A percentile compares a stretch with the other conserved stretches of the same genome.
Conservation (phyloP, 2,329 filamentous ascomycete genomes). For the Aspergillus pseudoterreus region DNA sequence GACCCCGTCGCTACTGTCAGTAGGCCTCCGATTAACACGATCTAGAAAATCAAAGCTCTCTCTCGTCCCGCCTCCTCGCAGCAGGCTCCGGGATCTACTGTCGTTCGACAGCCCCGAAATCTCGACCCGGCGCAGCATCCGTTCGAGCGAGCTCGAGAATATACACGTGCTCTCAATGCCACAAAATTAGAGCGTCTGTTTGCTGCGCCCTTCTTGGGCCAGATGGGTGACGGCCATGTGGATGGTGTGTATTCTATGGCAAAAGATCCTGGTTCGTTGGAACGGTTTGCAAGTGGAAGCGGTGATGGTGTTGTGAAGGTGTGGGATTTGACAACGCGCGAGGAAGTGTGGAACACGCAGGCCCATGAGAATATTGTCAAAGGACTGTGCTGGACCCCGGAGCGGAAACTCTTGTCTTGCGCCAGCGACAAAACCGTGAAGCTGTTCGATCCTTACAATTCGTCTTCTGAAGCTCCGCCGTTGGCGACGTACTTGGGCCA, state of each 20-base stretch:
- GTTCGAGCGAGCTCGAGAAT: constrained; percentile 86
- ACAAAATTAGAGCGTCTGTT: constrained; percentile 95
- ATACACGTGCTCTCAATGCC: constrained; percentile 73
- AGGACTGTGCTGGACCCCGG: constrained; percentile 81
- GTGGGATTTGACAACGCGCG: constrained; percentile 72
- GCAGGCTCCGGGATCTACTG: constrained; percentile 45
- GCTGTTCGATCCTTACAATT: constrained; percentile 84
- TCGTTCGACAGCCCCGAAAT: constrained; percentile 46
- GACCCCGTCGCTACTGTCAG: neutral
- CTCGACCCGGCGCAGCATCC: constrained; percentile 83
- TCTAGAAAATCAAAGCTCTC: constrained; percentile 56
- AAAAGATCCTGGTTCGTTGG: constrained; percentile 71
- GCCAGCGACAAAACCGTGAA: constrained; percentile 84
- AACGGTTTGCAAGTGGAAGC: constrained; percentile 75
- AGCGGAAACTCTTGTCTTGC: constrained; percentile 81
- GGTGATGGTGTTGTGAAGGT: constrained; percentile 94
- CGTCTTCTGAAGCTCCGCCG: constrained; percentile 64
- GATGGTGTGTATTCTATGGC: constrained; percentile 83
- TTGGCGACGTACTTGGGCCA: constrained; percentile 79
- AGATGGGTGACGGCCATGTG: constrained; percentile 86
- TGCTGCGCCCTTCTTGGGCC: constrained; percentile 74
- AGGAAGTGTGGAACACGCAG: constrained; percentile 71
- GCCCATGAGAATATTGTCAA: constrained; percentile 95
- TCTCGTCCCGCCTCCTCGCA: constrained; percentile 45
- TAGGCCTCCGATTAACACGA: constrained; percentile 7